phyloP scores from a whole-genome alignment of 148 eudicot species.

The Pouteria glomerata region DNA sequence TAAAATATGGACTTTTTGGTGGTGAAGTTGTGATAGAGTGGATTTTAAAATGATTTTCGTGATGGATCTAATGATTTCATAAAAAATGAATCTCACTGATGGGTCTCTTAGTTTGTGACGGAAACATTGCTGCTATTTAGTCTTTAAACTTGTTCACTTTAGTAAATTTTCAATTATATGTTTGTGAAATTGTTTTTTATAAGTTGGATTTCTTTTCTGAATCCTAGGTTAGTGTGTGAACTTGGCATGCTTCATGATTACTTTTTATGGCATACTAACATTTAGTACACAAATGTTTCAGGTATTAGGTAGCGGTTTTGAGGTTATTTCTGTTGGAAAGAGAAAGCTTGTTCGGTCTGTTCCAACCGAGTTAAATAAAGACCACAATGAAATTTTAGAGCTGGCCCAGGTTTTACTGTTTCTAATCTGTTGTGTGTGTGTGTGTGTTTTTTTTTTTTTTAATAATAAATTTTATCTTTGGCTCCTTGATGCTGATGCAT shows the following conservation, averaged over 20 bases:
- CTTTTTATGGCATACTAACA: neutral
- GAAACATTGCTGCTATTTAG: neutral
- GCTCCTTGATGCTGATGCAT: neutral
- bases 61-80: neutral
- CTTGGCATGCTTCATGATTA: neutral
- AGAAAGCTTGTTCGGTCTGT: slow-evolving; percentile 91
- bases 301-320: slow-evolving; percentile 96
- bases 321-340: slow-evolving; percentile 92
- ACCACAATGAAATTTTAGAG: slow-evolving; percentile 97
- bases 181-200: neutral
- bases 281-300: slow-evolving; percentile 16
- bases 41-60: neutral
- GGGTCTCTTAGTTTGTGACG: neutral
- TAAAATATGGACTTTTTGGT: neutral
- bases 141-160: neutral
- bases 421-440: neutral
- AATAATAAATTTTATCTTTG: neutral
- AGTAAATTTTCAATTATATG: neutral
- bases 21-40: neutral
- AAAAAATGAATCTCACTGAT: neutral
- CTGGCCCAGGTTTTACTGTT: slow-evolving; percentile 67
- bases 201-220: neutral
- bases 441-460: no score
- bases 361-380: slow-evolving; percentile 92
- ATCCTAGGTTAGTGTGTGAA: neutral